These are phyloP conservation scores for Fusarium virguliforme DNA, from an alignment of 2,329 filamentous ascomycete genomes.

Conservation along the genomic window DNA sequence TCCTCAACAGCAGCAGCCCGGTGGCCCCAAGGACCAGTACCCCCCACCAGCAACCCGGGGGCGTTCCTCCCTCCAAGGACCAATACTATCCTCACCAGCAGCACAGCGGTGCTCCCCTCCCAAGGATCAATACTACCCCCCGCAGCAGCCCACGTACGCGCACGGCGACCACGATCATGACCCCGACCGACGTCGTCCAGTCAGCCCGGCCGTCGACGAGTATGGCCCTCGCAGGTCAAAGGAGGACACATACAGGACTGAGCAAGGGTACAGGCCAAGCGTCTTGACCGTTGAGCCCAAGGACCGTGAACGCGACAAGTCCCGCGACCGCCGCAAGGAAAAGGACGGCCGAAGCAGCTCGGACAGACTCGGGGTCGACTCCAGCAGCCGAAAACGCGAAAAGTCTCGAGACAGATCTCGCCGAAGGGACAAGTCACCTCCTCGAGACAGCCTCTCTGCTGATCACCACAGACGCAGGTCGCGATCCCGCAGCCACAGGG, in stretches of 20 bases:
- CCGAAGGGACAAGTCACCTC: constrained; percentile 47
- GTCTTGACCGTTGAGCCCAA: constrained; percentile 62
- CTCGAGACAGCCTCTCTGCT: no score
- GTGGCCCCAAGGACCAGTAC: constrained; percentile 25
- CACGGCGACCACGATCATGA: constrained; percentile 35
- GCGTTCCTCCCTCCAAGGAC: constrained; percentile 6
- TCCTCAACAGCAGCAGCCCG: constrained; percentile 5
- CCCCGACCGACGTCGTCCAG: constrained; percentile 24
- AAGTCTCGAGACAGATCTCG: constrained; percentile 49
- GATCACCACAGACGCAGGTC: constrained; percentile 41
- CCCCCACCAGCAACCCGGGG: constrained; percentile 27
- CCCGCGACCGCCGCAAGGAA: constrained; percentile 55
- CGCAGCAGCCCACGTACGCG: constrained; percentile 36
- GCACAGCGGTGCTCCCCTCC: not conserved
- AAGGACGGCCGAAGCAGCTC: constrained; percentile 43
- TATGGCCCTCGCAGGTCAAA: constrained; percentile 41
- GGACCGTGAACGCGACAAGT: constrained; percentile 55
- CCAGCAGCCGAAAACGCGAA: constrained; percentile 45
- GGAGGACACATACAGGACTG: constrained; percentile 51
- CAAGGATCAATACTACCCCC: constrained; percentile 33
- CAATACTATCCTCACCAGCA: constrained; percentile 6
- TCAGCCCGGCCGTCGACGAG: constrained; percentile 42
- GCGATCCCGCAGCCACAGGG: constrained; percentile 50
- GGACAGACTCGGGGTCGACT: constrained; percentile 46
- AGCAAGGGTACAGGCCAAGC: constrained; percentile 56